Base-by-base conservation (phyloP, 805 yeast genomes). In the Cyberlindnera maritima region DNA sequence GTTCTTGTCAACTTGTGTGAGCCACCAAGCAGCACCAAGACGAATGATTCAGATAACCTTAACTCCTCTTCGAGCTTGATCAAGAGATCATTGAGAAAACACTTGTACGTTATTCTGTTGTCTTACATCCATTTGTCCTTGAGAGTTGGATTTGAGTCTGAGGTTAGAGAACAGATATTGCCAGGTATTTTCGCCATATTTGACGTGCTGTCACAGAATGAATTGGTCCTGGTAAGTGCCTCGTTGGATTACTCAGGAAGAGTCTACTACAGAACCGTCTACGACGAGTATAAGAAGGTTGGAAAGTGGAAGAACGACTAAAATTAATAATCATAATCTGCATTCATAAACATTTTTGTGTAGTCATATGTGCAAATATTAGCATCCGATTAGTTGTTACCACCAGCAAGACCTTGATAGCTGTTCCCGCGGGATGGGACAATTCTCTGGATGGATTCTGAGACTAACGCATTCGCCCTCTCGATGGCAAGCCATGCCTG, bases 231-330 rank as follows among this genome's bases (percentile, higher is more conserved):
- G 29, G 75, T 85, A 18, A 86, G 79, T 58, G 72, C 81, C 3
- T 74, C 83, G 7, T 66, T 90, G 56, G 96, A 92, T 55, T 61
- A 68, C 19, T 77, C 86, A 34, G 85, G 94, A 4, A 77, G 88
- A 55, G 72, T 81, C 2, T 80, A 83, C 56, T 85, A 82, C 71
- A 81, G 76, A 58, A 70, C 78, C 0, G 59, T 91, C 35, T 88
- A 86, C 57, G 78, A 79, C 8, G 88, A 85, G 52, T 92, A 88
- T 68, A 80, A 78, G 61, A 81, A 76, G 59, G 75, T 73, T 50
- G 97, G 96, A 41, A 87, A 85, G 64, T 91, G 97, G 97, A 46
- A 54, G 38, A 46, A 52, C 6, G 55, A 54, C 23, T 55, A 37
- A 46, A 21, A 21, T 14, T 23, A 18, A n/a, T 32, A 12, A 35